Base-by-base conservation (phyloP, 2,329 filamentous ascomycete species). In the Dactylellina parvicollis region DNA sequence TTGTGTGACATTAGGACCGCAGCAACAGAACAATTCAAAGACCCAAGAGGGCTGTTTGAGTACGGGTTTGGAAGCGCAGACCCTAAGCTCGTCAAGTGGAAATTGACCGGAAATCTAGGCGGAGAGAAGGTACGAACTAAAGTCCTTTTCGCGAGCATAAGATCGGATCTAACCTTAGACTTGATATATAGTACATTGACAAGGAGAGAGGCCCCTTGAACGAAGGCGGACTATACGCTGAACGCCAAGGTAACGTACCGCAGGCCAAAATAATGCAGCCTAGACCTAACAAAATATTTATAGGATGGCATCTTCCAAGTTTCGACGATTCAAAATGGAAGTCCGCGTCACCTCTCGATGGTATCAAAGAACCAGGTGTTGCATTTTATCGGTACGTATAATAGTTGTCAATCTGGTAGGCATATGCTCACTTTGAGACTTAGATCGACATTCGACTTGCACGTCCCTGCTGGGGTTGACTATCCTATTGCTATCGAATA, bases 21-120 rank as follows among this genome's bases (percentile, higher is more conserved):
- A 0, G 88, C 88, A 1, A 77, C 78, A 0, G 87, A 89, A 24
- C 78, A 81, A 4, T 89, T 89, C 83, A 73, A 76, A 49, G 56
- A 50, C 8, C 86, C 85, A 0, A 86, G 85, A 36, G 89, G 86
- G 26, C 86, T 91, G 72, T 78, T 90, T 16, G 81, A 87, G 80
- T 91, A 88, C 80, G 78, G 78, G 1, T 82, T 91, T 26, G 76
- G 81, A 1, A 84, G 84, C 1, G 67, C 76, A 26, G 81, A 85
- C n/a, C 79, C 81, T 54, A 83, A 83, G 56, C 36, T 54, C 12
- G 79, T 88, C 0, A 79, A 80, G 12, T 91, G 89, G 89, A 90
- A 89, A 77, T 77, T 91, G 0, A 89, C 88, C 0, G 89, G 89
- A 5, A 91, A 90, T 67, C 82, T 90, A 0, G 87, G 87, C 4